Percentiles rank a stretch among this genome's conserved stretches.
Conservation (phyloP, 352 stramenopile genomes). For the Phytophthora constricta region DNA sequence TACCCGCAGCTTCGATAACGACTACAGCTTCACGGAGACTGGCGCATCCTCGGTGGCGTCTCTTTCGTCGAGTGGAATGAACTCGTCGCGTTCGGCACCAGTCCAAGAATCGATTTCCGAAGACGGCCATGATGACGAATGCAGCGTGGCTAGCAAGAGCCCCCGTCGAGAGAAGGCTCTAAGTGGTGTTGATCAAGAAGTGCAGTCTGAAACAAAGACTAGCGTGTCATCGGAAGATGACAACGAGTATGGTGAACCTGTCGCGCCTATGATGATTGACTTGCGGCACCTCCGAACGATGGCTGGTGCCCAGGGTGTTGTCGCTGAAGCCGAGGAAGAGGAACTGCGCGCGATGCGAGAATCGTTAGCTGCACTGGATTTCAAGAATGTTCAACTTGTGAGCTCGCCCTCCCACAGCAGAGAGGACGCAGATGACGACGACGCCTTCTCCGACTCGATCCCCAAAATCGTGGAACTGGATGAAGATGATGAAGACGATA, state of each 20-base stretch:
- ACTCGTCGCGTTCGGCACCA: slow-evolving; percentile 13
- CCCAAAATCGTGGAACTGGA: slow-evolving; percentile 31
- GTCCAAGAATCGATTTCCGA: slow-evolving; percentile 8
- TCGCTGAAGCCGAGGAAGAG: slow-evolving; percentile 41
- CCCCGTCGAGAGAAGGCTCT: slow-evolving; percentile 17
- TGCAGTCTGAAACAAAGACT: slow-evolving; percentile 41
- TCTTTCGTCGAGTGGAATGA: slow-evolving; percentile 15
- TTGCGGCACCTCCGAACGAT: slow-evolving; percentile 45
- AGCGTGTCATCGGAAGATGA: slow-evolving; percentile 38
- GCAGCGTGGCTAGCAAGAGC: slow-evolving; percentile 12
- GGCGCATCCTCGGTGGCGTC: slow-evolving; percentile 22
- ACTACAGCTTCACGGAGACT: slow-evolving; percentile 16
- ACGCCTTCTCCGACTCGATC: neutral
- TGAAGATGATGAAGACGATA: slow-evolving; percentile 20
- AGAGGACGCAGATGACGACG: slow-evolving; percentile 12
- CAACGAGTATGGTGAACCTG: slow-evolving; percentile 25
- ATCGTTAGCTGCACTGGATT: slow-evolving; percentile 39
- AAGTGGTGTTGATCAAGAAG: slow-evolving; percentile 26
- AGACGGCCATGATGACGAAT: slow-evolving; percentile 19
- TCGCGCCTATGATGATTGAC: slow-evolving; percentile 40
- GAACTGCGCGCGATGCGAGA: slow-evolving; percentile 41
- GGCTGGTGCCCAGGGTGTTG: slow-evolving; percentile 41
- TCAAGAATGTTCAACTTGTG: slow-evolving; percentile 29
- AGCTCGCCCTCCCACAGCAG: slow-evolving; percentile 16
- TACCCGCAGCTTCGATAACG: slow-evolving; percentile 33